Evolutionary conservation across 352 stramenopile species (phyloP).

Genomic region (Phytophthora pseudosyringae): DNA sequence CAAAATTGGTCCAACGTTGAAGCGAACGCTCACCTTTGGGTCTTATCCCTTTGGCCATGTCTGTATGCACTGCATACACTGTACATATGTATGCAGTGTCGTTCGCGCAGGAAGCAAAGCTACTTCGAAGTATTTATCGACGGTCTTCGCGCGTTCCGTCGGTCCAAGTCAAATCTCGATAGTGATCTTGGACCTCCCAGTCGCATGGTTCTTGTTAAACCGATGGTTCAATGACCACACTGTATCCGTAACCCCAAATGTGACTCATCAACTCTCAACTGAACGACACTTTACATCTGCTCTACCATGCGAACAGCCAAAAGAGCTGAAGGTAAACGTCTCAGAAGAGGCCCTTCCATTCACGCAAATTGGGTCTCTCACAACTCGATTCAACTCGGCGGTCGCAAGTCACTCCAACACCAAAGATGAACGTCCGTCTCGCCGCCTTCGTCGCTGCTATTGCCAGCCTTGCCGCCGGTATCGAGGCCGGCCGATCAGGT

Average conservation of each 20-base stretch:
- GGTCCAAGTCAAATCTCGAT: slow-evolving; percentile 24
- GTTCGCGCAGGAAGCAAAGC: too few relatives aligned
- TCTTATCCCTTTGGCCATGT: too few relatives aligned
- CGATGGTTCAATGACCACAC: slow-evolving; percentile 14
- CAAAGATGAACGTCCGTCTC: slow-evolving; percentile 51
- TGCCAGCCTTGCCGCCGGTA: slow-evolving; percentile 24
- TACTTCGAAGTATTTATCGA: too few relatives aligned
- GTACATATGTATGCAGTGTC: too few relatives aligned
- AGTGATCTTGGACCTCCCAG: not conserved
- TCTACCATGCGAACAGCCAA: slow-evolving; percentile 25
- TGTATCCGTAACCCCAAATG: not conserved
- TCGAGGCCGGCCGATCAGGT: slow-evolving; percentile 14
- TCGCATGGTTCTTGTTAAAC: slow-evolving; percentile 19
- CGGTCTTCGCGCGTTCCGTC: too few relatives aligned
- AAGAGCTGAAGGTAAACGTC: slow-evolving; percentile 6
- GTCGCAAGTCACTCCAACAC: slow-evolving; percentile 9
- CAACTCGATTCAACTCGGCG: slow-evolving; percentile 29
- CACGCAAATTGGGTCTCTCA: slow-evolving; percentile 9
- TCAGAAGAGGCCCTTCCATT: slow-evolving; percentile 6
- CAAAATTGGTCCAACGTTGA: too few relatives aligned
- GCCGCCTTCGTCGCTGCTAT: slow-evolving; percentile 39
- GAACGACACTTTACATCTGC: slow-evolving; percentile 9
- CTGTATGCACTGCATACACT: too few relatives aligned
- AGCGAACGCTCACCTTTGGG: too few relatives aligned
- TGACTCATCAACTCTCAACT: slow-evolving; percentile 20